Evolutionary conservation across 306 rosid genomes (phyloP).

Genomic region (Cyamopsis tetragonoloba): DNA sequence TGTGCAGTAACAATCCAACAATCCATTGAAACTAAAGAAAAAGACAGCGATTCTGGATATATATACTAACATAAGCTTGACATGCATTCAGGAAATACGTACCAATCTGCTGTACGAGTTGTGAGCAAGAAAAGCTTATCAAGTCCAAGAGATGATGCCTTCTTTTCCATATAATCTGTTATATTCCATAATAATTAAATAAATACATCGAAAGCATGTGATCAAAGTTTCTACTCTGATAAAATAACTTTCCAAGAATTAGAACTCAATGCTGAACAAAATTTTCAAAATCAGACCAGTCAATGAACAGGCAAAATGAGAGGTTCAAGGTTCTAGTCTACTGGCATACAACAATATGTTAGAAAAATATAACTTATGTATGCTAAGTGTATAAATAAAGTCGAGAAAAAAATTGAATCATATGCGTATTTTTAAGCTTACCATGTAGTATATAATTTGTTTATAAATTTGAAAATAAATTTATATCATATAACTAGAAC

Average conservation of each 20-base stretch:
- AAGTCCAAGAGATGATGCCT: constrained; percentile 58
- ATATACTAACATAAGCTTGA: not conserved
- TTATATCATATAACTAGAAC: not conserved
- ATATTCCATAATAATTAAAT: not conserved
- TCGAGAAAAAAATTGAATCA: not conserved
- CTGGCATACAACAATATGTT: not conserved
- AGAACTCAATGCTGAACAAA: not conserved
- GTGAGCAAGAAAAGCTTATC: constrained; percentile 68
- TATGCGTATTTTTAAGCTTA: not conserved
- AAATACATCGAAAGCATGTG: not conserved
- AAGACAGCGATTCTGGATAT: not conserved
- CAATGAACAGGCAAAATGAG: not conserved
- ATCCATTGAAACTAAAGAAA: not conserved
- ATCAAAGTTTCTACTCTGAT: not conserved
- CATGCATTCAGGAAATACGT: not conserved
- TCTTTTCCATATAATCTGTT: constrained; percentile 76
- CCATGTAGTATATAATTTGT: not conserved
- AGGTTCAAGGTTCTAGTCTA: not conserved
- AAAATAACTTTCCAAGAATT: not conserved
- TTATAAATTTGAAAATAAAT: not conserved
- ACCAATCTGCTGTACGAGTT: constrained; percentile 85
- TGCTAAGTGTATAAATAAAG: not conserved
- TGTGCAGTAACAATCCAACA: not conserved
- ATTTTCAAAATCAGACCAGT: not conserved
- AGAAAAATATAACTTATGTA: not conserved